phyloP scores from a whole-genome alignment of 495 filamentous ascomycete genomes.

The Aspergillus mulundensis region DNA sequence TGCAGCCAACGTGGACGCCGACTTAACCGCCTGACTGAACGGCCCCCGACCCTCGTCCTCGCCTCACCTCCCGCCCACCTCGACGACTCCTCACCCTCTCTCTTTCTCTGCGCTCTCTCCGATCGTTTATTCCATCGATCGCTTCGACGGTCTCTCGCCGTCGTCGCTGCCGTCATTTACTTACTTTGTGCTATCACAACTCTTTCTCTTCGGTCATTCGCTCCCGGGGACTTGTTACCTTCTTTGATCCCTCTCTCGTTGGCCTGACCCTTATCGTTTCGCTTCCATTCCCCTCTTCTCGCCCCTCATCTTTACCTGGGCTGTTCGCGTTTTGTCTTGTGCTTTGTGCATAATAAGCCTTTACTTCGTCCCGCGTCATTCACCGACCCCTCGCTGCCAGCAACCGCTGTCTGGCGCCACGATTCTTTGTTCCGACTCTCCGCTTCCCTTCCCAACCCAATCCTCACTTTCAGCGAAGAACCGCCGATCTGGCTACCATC shows the following conservation, averaged over 20 bases:
- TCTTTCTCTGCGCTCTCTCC: constrained; percentile 2
- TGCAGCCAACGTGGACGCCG: not conserved
- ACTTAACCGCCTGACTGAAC: constrained; percentile 4
- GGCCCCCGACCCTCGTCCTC: not conserved
- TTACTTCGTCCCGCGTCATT: constrained; percentile 2
- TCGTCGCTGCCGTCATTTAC: constrained; percentile 1
- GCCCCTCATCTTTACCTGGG: constrained; percentile 2
- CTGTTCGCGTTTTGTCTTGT: not conserved
- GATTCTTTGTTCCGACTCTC: constrained; percentile 19
- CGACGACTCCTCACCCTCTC: constrained; percentile 1
- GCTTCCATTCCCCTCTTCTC: not conserved
- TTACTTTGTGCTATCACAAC: not conserved
- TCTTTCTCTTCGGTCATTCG: constrained; percentile 10
- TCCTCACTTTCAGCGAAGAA: constrained; percentile 9
- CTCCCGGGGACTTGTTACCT: constrained; percentile 1
- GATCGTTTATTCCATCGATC: constrained; percentile 9
- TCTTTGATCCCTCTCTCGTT: constrained; percentile 1
- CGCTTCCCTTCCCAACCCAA: constrained; percentile 18
- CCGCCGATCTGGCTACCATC: constrained; percentile 41
- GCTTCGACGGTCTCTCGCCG: constrained; percentile 5
- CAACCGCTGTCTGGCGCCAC: constrained; percentile 19
- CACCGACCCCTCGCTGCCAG: constrained; percentile 13
- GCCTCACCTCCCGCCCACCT: constrained; percentile 6
- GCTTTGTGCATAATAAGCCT: not conserved
- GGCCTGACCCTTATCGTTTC: constrained; percentile 6